Base-by-base conservation (phyloP, 768 basidiomycete species). In the Kwoniella mangroviensis region DNA sequence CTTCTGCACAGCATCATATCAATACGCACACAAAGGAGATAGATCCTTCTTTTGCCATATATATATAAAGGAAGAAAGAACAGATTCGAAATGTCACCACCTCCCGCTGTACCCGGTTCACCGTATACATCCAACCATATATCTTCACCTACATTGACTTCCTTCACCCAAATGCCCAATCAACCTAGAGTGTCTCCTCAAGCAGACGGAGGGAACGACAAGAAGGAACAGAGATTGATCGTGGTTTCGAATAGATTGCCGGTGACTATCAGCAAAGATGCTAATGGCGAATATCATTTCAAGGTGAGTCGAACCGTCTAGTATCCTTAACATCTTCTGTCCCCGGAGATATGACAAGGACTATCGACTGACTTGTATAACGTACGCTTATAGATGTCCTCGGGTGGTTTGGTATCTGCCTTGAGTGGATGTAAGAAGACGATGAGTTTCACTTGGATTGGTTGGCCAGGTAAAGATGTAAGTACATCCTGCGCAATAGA, bases 381-480 rank as follows among this genome's bases (percentile, higher is more conserved):
- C n/a, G 42, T 49, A 49, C 43, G 21, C 49, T 5, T 28, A 5
- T 92, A 96, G 87, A 97, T 98, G 95, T 95, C 93, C 69, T 95
- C 93, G 3, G 97, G 97, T 34, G 97, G 97, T 65, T 91, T 99
- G 71, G 97, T 98, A 72, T 94, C 92, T 63, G 97, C 97, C 70
- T 90, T 99, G 74, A 91, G 92, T 24, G 96, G 97, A 57, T 96
- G 94, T 88, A 99, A 99, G 86, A 98, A 97, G 85, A 94, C 91
- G 43, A 90, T 98, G 87, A 90, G 88, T 83, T 98, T 99, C 85
- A 97, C 93, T 24, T 98, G 96, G 93, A 95, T 97, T 77, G 92
- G 92, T 67, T 97, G 93, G 93, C 91, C 93, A 0, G 93, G 80
- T n/a, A 79, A 80, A 67, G 76, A 82, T 63, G 81, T 81, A 51